Evolutionary conservation across 306 rosid species (phyloP).

Genomic region (Acacia crassicarpa): DNA sequence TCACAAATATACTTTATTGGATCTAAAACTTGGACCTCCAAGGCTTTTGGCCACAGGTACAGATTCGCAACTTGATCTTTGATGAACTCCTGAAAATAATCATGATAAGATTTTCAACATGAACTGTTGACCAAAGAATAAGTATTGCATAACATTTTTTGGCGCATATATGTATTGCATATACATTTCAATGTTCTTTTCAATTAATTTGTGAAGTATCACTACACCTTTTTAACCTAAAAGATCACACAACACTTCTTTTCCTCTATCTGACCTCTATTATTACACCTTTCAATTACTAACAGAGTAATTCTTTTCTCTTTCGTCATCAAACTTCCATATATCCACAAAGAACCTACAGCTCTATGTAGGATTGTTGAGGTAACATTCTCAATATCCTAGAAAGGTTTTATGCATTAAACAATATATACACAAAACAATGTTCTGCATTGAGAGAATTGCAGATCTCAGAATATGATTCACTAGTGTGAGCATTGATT

Average conservation of each 20-base stretch:
- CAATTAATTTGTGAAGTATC: not conserved
- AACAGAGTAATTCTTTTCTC: slow-evolving; percentile 24
- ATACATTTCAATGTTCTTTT: not conserved
- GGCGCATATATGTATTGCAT: not conserved
- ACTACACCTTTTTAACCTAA: not conserved
- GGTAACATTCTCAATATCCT: slow-evolving; percentile 18
- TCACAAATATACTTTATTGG: slow-evolving; percentile 58
- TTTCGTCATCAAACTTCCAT: slow-evolving; percentile 15
- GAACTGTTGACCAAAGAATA: slow-evolving; percentile 10
- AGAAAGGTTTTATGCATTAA: slow-evolving; percentile 1
- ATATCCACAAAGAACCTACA: slow-evolving; percentile 8
- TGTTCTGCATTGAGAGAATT: not conserved
- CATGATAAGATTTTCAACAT: not conserved
- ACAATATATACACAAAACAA: slow-evolving; percentile 20
- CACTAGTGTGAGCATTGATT: slow-evolving; percentile 20
- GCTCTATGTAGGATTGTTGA: slow-evolving; percentile 3
- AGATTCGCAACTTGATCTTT: slow-evolving; percentile 89
- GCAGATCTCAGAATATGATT: slow-evolving; percentile 22
- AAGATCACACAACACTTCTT: not conserved
- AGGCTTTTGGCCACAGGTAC: slow-evolving; percentile 93
- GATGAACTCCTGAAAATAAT: slow-evolving; percentile 61
- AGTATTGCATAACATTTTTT: not conserved
- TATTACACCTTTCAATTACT: not conserved
- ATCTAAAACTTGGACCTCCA: slow-evolving; percentile 78
- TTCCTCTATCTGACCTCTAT: not conserved